phyloP scores from a whole-genome alignment of 2,329 filamentous ascomycete species.

The Cytospora piceicola region DNA sequence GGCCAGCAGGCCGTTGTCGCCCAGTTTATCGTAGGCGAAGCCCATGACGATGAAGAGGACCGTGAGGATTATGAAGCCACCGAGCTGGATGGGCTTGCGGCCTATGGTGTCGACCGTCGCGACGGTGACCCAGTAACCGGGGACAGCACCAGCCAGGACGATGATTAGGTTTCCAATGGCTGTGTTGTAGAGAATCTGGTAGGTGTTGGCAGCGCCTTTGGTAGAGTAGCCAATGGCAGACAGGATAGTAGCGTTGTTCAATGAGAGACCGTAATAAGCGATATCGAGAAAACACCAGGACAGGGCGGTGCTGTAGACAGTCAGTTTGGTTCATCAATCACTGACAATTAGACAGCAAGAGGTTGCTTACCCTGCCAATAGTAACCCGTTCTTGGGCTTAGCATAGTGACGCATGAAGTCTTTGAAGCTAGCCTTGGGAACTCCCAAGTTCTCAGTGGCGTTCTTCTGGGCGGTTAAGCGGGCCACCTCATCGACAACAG shows the following conservation, averaged over 20 bases:
- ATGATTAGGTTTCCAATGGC: conserved; percentile 80
- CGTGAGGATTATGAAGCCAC: conserved; percentile 64
- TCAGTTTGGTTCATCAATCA: not conserved
- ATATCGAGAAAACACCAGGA: conserved; percentile 79
- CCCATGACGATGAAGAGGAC: conserved; percentile 66
- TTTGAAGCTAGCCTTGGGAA: conserved; percentile 70
- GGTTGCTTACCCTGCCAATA: conserved; percentile 46
- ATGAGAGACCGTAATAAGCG: conserved; percentile 69
- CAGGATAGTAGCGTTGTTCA: conserved; percentile 78
- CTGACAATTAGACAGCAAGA: not conserved
- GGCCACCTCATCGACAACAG: conserved; percentile 67
- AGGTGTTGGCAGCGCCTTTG: conserved; percentile 49
- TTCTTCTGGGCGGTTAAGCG: conserved; percentile 62
- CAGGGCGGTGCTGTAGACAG: conserved; percentile 73
- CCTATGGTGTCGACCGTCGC: conserved; percentile 70
- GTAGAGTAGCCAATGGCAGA: conserved; percentile 71
- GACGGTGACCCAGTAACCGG: conserved; percentile 82
- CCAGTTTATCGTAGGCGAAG: conserved; percentile 60
- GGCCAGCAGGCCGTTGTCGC: conserved; percentile 56
- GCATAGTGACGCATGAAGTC: conserved; percentile 76
- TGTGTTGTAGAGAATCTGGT: conserved; percentile 72
- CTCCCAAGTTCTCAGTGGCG: conserved; percentile 57
- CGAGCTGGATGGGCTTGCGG: conserved; percentile 76
- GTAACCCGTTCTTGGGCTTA: conserved; percentile 71
- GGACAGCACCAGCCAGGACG: conserved; percentile 77